phyloP scores from a whole-genome alignment of 148 eudicot species.

The Tetragonia tetragonoides region DNA sequence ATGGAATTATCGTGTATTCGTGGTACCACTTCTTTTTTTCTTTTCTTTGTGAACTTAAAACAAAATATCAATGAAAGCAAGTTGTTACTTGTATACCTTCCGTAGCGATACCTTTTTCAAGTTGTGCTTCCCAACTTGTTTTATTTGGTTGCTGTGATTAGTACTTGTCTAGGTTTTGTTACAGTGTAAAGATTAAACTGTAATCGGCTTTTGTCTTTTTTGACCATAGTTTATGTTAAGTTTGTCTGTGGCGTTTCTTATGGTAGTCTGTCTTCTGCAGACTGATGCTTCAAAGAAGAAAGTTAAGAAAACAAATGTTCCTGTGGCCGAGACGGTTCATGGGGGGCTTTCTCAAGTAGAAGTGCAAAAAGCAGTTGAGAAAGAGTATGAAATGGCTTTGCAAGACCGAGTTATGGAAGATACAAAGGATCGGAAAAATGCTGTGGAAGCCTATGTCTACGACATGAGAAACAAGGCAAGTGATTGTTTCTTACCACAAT shows the following conservation, averaged over 20 bases:
- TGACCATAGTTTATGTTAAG: background rate
- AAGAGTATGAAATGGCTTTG: slow-evolving; percentile 94
- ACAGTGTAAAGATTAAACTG: background rate
- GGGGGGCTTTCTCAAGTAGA: slow-evolving; percentile 61
- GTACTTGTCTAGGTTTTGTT: no score
- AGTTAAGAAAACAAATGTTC: slow-evolving; percentile 66
- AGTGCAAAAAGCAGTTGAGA: slow-evolving; percentile 79
- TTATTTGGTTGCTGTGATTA: no score
- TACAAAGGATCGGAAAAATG: slow-evolving; percentile 85
- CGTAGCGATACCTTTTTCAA: no score
- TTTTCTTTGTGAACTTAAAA: no score
- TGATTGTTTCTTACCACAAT: no score
- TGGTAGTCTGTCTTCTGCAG: slow-evolving; percentile 28
- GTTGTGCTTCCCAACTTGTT: no score
- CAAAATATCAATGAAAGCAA: no score
- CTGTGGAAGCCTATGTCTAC: slow-evolving; percentile 88
- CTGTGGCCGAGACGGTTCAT: slow-evolving; percentile 62
- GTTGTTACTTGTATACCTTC: no score
- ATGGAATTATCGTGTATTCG: no score
- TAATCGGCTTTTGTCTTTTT: background rate
- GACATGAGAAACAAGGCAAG: slow-evolving; percentile 89
- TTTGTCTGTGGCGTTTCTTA: background rate
- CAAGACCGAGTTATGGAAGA: slow-evolving; percentile 95
- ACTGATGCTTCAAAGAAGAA: slow-evolving; percentile 76
- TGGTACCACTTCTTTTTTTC: no score